These are phyloP conservation scores for Exophiala alcalophila DNA, from an alignment of 2,329 filamentous ascomycete genomes.

Conservation along the genomic window DNA sequence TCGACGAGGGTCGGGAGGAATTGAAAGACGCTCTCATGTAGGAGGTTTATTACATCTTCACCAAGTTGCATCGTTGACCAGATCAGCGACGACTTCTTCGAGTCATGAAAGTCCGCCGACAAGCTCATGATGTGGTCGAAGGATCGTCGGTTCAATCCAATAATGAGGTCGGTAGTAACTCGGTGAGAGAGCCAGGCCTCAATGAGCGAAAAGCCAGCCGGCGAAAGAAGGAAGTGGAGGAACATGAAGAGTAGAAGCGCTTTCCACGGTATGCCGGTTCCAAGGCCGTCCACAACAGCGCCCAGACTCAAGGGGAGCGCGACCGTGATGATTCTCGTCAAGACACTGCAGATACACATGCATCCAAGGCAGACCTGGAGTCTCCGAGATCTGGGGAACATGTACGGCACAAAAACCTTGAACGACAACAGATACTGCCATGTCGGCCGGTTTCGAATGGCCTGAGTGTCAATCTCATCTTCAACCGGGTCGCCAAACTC, in stretches of 20 bases:
- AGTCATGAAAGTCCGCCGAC: conserved; percentile 67
- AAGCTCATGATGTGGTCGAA: conserved; percentile 68
- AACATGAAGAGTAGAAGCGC: conserved; percentile 53
- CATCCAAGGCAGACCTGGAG: conserved; percentile 67
- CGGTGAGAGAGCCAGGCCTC: conserved; percentile 53
- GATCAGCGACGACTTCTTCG: conserved; percentile 62
- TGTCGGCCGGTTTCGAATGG: conserved; percentile 35
- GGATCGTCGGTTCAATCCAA: conserved; percentile 57
- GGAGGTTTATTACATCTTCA: conserved; percentile 55
- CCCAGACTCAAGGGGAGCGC: conserved; percentile 79
- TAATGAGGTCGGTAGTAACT: conserved; percentile 57
- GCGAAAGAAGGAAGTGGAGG: conserved; percentile 50
- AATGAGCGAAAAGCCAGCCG: conserved; percentile 51
- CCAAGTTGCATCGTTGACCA: conserved; percentile 65
- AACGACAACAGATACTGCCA: conserved; percentile 73
- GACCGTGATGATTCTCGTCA: conserved; percentile 69
- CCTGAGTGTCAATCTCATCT: conserved; percentile 50
- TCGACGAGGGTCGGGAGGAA: conserved; percentile 63
- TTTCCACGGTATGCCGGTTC: conserved; percentile 52
- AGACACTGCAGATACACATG: conserved; percentile 66
- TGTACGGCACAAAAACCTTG: conserved; percentile 69
- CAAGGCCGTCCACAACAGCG: conserved; percentile 69
- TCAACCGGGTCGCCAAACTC: conserved; percentile 57
- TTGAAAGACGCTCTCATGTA: conserved; percentile 60
- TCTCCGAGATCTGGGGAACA: conserved; percentile 67